Base-by-base conservation (phyloP, 192 early-diverging fungal genomes). In the Globomyces pollinis-pini region DNA sequence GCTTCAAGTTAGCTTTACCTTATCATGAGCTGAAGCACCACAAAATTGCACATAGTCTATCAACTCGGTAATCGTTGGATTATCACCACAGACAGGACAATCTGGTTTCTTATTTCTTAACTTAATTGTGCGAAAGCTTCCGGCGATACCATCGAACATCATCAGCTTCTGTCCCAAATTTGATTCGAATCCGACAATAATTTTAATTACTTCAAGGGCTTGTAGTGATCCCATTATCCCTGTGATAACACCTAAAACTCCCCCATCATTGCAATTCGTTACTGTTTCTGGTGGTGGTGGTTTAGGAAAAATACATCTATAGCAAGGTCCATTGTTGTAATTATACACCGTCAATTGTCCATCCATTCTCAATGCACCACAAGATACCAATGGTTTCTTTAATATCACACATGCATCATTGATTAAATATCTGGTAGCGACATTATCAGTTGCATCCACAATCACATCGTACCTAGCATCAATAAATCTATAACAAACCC, bases 31-130 rank as follows among this genome's bases (percentile, higher is more conserved):
- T n/a, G 73, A 78, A 5, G 81, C 63, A 15, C 89, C 88, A 72
- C 96, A 98, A 50, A 95, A 96, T 16, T 86, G 81, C 16, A 86
- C 87, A 72, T 98, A 98, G 59, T 98, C 91, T n/a, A 87, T 86
- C 15, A 94, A 72, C 59, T 84, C 62, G 0, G 74, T 88, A 23
- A 96, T 81, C 0, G 83, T 87, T 3, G 95, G 91, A 0, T 77
- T 44, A 21, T 93, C 84, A 5, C 93, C 91, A 59, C 96, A 98
- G n/a, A 90, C 81, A 9, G 79, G 78, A 68, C 96, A 98, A 1
- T 82, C 72, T 4, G 72, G 54, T 57, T 84, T 83, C 28, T 78
- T 74, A 2, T 74, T 63, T 9, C 96, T 79, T 42, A 96, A 69
- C 42, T 86, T 90, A 57, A 98, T 83, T 0, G 79, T 76, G 21